Evolutionary conservation across 176 grass and related monocot genomes (phyloP).

Genomic region (Ensete ventricosum): DNA sequence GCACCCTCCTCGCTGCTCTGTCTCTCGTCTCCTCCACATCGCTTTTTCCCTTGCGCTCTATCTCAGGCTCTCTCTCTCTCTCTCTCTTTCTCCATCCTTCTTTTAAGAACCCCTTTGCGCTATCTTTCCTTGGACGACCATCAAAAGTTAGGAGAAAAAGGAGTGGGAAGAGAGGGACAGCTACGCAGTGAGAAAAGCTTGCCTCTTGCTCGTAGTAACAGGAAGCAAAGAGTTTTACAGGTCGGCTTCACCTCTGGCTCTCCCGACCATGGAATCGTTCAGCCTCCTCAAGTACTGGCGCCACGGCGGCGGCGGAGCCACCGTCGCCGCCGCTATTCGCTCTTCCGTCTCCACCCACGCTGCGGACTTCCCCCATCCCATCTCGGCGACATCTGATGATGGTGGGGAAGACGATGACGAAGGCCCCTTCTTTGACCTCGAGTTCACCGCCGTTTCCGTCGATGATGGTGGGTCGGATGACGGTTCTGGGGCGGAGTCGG

Average conservation of each 20-base stretch:
- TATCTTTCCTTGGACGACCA: background rate
- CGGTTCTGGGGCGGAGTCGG: background rate
- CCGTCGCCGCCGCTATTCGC: conserved; percentile 22
- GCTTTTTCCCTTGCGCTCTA: background rate
- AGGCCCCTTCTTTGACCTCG: conserved; percentile 89
- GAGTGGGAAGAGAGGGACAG: background rate
- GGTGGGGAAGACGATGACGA: conserved; percentile 47
- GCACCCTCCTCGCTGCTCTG: background rate
- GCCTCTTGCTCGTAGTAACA: background rate
- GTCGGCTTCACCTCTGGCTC: conserved; percentile 12
- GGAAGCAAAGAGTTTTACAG: background rate
- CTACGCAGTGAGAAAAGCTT: background rate
- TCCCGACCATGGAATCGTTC: conserved; percentile 70
- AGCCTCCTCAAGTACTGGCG: conserved; percentile 84
- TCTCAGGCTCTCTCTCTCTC: background rate
- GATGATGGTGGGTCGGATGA: conserved; percentile 7
- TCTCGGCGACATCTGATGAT: conserved; percentile 5
- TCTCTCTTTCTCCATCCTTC: background rate
- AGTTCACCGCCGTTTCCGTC: conserved; percentile 60
- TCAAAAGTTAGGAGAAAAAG: background rate
- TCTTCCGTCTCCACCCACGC: conserved; percentile 24
- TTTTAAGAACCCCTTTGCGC: background rate
- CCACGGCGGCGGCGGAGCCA: conserved; percentile 42
- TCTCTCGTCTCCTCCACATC: background rate
- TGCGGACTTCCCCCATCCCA: conserved; percentile 3